Base-by-base conservation (phyloP, 2,329 filamentous ascomycete species). In the Colletotrichum tamarilloi region DNA sequence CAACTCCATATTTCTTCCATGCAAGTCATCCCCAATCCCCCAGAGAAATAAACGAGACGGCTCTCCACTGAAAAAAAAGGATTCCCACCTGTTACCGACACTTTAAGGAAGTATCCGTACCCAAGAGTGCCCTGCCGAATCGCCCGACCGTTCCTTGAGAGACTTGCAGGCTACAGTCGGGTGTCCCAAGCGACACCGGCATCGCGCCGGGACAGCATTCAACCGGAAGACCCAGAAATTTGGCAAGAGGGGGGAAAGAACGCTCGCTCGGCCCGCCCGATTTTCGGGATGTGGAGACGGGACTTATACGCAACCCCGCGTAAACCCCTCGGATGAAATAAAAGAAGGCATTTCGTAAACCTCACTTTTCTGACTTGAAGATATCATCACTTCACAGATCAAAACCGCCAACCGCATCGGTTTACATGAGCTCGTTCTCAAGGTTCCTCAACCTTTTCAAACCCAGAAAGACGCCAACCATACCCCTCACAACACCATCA, bases 221-320 rank as follows among this genome's bases (percentile, higher is more conserved):
- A 70, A 62, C 71, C 71, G 67, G 71, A 49, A 16, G 14, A 42
- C 42, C 42, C 42, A 49, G 28, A 22, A 19, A 24, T n/a, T 2
- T 49, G 42, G 19, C 24, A n/a, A 46, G 30, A 66, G 55, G 70
- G 66, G 70, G 55, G 22, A 55, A 56, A 56, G 53, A 42, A 53
- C 24, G 59, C 58, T 58, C 53, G 53, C 32, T 73, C 70, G 67
- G 62, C 67, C 71, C 62, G 56, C 49, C 70, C 67, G 71, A 66
- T 66, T 73, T 65, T 73, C 71, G 71, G 71, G 60, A 60, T 57
- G 60, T 66, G 71, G 67, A 71, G 67, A 71, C 71, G 67, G 71
- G 67, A 71, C 67, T 73, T 66, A 30, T 60, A 66, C 71, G 71
- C 71, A 46, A 58, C 38, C 57, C 67, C 69, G 60, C 67, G 56